A percentile compares a stretch with the other conserved stretches of the same genome.
These are phyloP conservation scores for Nothophaeocryptopus gaeumannii DNA, from an alignment of 2,329 filamentous ascomycete genomes.

Conservation along the genomic window DNA sequence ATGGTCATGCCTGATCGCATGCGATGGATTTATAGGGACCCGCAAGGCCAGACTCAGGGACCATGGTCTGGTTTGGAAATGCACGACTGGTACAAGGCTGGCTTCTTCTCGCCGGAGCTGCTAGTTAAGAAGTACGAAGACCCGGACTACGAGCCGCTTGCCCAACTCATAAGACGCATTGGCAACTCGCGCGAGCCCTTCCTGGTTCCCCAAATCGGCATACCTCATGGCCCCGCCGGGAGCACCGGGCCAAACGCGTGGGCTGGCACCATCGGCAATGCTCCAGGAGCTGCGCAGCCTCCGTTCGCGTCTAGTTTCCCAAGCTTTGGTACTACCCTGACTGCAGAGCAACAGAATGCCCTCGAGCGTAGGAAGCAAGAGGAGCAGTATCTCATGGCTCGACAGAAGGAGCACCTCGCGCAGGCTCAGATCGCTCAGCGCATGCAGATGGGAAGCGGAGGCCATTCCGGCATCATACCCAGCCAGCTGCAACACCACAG, in stretches of 20 bases:
- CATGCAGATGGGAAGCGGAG: slow-evolving; percentile 60
- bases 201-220: slow-evolving; percentile 93
- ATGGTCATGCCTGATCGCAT: slow-evolving; percentile 99
- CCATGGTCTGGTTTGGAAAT: slow-evolving; percentile 96
- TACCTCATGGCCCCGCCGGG: slow-evolving; percentile 73
- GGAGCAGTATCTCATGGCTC: slow-evolving; percentile 93
- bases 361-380: slow-evolving; percentile 95
- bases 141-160: slow-evolving; percentile 87
- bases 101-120: slow-evolving; percentile 92
- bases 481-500: slow-evolving; percentile 83
- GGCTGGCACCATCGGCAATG: slow-evolving; percentile 34
- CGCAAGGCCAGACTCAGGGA: slow-evolving; percentile 85
- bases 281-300: slow-evolving; percentile 53
- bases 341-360: slow-evolving; percentile 96
- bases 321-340: slow-evolving; percentile 92
- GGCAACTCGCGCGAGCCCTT: slow-evolving; percentile 97
- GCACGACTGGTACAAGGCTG: slow-evolving; percentile 99
- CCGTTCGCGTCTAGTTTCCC: slow-evolving; percentile 93
- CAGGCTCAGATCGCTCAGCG: slow-evolving; percentile 77
- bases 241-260: slow-evolving; percentile 45
- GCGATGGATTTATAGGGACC: slow-evolving; percentile 97
- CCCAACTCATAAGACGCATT: slow-evolving; percentile 90
- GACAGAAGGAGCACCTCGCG: slow-evolving; percentile 88
- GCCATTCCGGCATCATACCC: slow-evolving; percentile 42
- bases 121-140: slow-evolving; percentile 95